Evolutionary conservation across 495 filamentous ascomycete genomes (phyloP).

Genomic region (Cercophora newfieldiana): DNA sequence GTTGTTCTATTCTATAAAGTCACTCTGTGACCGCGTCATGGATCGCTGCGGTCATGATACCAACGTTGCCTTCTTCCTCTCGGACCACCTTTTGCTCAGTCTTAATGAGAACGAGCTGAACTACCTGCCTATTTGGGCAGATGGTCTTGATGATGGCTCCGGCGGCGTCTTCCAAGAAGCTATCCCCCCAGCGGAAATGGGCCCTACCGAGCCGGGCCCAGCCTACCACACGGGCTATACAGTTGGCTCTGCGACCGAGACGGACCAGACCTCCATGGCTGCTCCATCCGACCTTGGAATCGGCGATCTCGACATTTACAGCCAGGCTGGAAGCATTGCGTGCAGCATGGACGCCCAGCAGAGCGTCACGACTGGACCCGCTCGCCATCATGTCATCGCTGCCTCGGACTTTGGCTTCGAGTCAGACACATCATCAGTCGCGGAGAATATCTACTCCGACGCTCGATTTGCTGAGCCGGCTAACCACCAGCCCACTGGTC

Average conservation of each 20-base stretch:
- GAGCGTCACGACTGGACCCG: constrained; percentile 21
- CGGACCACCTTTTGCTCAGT: constrained; percentile 34
- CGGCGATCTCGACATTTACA: constrained; percentile 19
- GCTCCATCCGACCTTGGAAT: constrained; percentile 28
- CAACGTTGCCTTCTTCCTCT: constrained; percentile 28
- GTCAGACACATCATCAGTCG: constrained; percentile 25
- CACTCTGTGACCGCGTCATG: constrained; percentile 4
- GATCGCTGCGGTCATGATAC: neutral
- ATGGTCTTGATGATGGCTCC: constrained; percentile 47
- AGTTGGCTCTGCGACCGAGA: constrained; percentile 16
- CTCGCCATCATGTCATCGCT: constrained; percentile 18
- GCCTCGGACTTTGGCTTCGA: neutral
- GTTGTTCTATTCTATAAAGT: neutral
- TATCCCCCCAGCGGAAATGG: constrained; percentile 42
- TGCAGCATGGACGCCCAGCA: constrained; percentile 32
- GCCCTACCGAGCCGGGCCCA: constrained; percentile 46
- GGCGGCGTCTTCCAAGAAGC: constrained; percentile 45
- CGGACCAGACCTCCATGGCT: constrained; percentile 14
- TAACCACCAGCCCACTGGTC: constrained; percentile 27
- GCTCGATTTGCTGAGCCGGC: constrained; percentile 28
- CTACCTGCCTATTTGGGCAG: constrained; percentile 50
- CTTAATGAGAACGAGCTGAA: constrained; percentile 42
- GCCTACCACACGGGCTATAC: constrained; percentile 46
- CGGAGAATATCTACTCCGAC: constrained; percentile 22
- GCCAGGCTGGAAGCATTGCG: constrained; percentile 16